Percentiles rank a stretch among this genome's conserved stretches.
phyloP scores from a whole-genome alignment of 2,329 filamentous ascomycete species.

The Cordyceps farinosa region DNA sequence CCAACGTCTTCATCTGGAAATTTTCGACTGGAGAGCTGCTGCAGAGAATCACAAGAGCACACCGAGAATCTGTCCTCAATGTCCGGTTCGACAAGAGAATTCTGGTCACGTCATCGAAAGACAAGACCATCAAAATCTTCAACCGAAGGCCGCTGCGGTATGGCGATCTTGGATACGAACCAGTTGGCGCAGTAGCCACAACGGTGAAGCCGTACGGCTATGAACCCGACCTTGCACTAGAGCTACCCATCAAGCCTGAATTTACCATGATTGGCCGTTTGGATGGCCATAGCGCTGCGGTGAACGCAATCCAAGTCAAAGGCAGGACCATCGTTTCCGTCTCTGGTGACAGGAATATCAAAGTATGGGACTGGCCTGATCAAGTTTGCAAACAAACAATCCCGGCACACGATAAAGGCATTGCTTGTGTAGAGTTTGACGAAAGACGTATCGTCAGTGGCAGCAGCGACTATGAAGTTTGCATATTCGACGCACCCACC shows the following conservation, averaged over 20 bases:
- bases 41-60: conserved; percentile 71
- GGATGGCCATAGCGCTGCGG: conserved; percentile 82
- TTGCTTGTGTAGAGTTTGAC: conserved; percentile 96
- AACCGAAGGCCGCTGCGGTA: conserved; percentile 68
- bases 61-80: conserved; percentile 88
- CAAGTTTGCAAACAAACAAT: conserved; percentile 74
- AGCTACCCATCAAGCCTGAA: conserved; percentile 54
- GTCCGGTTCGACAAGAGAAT: conserved; percentile 88
- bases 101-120: conserved; percentile 94
- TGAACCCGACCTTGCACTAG: conserved; percentile 42
- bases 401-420: conserved; percentile 86
- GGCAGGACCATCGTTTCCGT: conserved; percentile 87
- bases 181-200: conserved; percentile 50
- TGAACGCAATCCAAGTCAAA: conserved; percentile 92
- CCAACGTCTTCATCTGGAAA: conserved; percentile 83
- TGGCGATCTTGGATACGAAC: conserved; percentile 55
- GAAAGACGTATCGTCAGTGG: conserved; percentile 90
- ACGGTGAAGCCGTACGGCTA: conserved; percentile 54
- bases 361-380: conserved; percentile 87
- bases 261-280: conserved; percentile 77
- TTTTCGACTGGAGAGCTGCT: conserved; percentile 87
- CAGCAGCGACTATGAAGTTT: conserved; percentile 92
- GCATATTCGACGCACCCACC: conserved; percentile 85
- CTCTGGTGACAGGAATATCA: conserved; percentile 89
- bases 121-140: conserved; percentile 95